Base-by-base conservation (phyloP, 1,284 basidiomycete species). In the Sporisorium exsertum region DNA sequence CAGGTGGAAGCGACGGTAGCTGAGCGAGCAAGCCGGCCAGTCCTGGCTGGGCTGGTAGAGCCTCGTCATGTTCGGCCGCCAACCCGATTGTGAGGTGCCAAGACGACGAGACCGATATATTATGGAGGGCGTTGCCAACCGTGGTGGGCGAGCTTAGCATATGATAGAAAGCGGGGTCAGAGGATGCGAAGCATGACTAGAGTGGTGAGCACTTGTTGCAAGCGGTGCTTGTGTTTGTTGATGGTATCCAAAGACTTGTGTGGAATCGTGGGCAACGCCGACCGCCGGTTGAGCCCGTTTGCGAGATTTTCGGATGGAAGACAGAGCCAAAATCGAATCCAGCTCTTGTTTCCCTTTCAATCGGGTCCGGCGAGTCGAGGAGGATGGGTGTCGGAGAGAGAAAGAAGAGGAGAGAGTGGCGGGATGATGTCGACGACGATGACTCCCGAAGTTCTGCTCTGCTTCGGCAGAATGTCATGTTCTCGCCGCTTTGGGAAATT, bases 1-100 rank as follows among this genome's bases (percentile, higher is more conserved):
- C 10, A 82, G 63, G 37, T 82, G 80, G 47, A 82, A 82, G 46
- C 58, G 63, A 12, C 68, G 57, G 26, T 82, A 82, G 61, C 68
- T 76, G n/a, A 82, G 70, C 37, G 69, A 59, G 76, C 81, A 82
- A 20, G 61, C 49, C 5, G 73, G 73, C 73, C 64, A 68, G 15
- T 61, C 51, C 50, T 65, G 55, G 42, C 57, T 68, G 22, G 58
- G 55, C n/a, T 61, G 40, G 51, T 49, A 53, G 35, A 59, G 46
- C 24, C 42, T 51, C 15, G 40, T 26, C 69, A 72, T 66, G n/a
- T n/a, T n/a, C n/a, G 56, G 46, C 46, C 20, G 24, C 10, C 22
- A 3, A 9, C n/a, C 37, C n/a, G 20, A 22, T 52, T n/a, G 24
- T 33, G 20, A 26, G 10, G 27, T 29, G 27, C 13, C 29, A 49